phyloP scores from a whole-genome alignment of 139 green algal species.

The Tetradesmus lagerheimii region DNA sequence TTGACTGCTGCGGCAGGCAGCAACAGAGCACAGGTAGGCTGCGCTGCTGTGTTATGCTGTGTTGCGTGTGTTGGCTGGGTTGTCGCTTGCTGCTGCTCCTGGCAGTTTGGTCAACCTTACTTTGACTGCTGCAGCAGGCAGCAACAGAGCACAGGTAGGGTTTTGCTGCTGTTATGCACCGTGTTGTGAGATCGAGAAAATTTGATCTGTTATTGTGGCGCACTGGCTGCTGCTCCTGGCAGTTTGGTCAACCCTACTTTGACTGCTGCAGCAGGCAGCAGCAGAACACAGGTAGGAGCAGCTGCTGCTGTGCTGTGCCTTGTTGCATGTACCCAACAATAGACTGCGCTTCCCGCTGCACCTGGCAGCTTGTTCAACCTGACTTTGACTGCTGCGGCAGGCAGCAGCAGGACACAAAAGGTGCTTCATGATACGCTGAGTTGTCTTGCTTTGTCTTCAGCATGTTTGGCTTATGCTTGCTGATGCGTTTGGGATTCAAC shows the following conservation, averaged over 20 bases:
- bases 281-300: no score
- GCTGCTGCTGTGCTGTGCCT: no score
- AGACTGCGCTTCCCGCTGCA: not conserved
- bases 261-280: not conserved
- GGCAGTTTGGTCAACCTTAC: not conserved
- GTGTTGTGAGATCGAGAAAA: no score
- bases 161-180: no score
- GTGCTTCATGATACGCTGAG: no score
- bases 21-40: not conserved
- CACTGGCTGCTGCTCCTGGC: not conserved
- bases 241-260: not conserved
- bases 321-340: no score
- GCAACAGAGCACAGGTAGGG: not conserved
- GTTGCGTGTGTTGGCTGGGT: not conserved
- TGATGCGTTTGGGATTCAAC: no score
- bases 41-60: no score
- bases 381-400: not conserved
- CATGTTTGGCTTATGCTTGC: no score
- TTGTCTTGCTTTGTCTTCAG: no score
- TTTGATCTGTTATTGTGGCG: no score
- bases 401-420: not conserved
- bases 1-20: not conserved
- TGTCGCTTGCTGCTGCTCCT: not conserved
- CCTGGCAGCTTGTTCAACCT: not conserved
- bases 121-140: not conserved